phyloP scores from a whole-genome alignment of 108 stramenopile genomes.

The Skeletonema menzelii region DNA sequence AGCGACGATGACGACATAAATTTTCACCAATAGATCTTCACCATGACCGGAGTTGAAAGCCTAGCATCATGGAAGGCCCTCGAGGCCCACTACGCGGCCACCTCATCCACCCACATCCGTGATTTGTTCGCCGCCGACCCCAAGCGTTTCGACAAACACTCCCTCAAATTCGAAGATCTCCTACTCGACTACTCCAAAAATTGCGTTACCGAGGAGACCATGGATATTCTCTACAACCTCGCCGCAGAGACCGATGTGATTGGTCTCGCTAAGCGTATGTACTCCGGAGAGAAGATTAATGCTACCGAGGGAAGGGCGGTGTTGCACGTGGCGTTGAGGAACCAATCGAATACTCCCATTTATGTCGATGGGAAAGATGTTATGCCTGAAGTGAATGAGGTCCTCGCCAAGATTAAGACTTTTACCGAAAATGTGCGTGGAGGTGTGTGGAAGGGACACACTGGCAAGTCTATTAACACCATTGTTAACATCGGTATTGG shows the following conservation, averaged over 20 bases:
- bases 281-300: conserved; percentile 88
- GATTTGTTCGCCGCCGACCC: conserved; percentile 72
- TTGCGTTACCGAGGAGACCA: conserved; percentile 86
- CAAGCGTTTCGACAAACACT: conserved; percentile 67
- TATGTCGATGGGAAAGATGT: conserved; percentile 90
- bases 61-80: conserved; percentile 75
- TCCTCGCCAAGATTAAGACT: conserved; percentile 79
- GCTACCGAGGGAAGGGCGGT: conserved; percentile 82
- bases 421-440: conserved; percentile 87
- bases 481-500: conserved; percentile 93
- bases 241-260: conserved; percentile 78
- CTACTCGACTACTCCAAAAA: conserved; percentile 95
- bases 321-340: conserved; percentile 77
- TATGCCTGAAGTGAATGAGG: conserved; percentile 88
- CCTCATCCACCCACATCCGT: conserved; percentile 64
- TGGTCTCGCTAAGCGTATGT: conserved; percentile 88
- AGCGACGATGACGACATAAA: neutral
- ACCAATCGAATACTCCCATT: conserved; percentile 81
- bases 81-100: conserved; percentile 58
- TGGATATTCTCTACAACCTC: conserved; percentile 83
- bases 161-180: conserved; percentile 80
- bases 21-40: neutral
- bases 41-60: conserved; percentile 57
- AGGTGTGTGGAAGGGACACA: conserved; percentile 89
- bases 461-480: conserved; percentile 89